phyloP scores from a whole-genome alignment of 371 early-diverging fungal genomes.

The Lichtheimia ramosa region DNA sequence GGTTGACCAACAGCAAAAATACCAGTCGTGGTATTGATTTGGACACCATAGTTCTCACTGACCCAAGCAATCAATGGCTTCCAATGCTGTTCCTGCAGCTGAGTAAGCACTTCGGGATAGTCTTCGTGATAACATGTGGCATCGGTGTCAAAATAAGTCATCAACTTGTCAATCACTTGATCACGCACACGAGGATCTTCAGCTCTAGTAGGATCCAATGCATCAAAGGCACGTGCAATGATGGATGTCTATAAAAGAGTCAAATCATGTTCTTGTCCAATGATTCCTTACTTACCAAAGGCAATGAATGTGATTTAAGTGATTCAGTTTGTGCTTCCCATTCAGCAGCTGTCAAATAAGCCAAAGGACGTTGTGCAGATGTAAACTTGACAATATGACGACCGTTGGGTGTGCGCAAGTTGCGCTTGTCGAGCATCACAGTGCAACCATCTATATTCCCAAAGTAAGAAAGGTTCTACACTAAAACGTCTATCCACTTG shows the following conservation, averaged over 20 bases:
- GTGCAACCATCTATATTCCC: constrained; percentile 45
- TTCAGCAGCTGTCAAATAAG: constrained; percentile 85
- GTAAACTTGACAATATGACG: constrained; percentile 70
- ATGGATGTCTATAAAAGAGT: constrained; percentile 72
- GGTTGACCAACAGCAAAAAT: constrained; percentile 73
- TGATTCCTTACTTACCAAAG: constrained; percentile 83
- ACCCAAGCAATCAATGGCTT: constrained; percentile 84
- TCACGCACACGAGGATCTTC: constrained; percentile 44
- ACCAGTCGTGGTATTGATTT: constrained; percentile 72
- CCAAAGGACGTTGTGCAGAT: constrained; percentile 59
- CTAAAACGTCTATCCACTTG: constrained; percentile 14
- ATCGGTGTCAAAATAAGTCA: constrained; percentile 86
- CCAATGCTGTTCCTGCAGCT: constrained; percentile 83
- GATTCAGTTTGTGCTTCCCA: constrained; percentile 87
- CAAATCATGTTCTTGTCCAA: constrained; percentile 3
- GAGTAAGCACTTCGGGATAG: constrained; percentile 73
- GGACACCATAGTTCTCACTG: constrained; percentile 59
- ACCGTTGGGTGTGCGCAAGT: constrained; percentile 79
- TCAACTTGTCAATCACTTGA: constrained; percentile 74
- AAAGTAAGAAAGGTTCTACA: not conserved
- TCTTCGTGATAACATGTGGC: constrained; percentile 84
- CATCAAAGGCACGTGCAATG: constrained; percentile 81
- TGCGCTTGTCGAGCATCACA: constrained; percentile 77
- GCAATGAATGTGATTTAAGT: constrained; percentile 83
- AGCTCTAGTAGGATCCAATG: constrained; percentile 46